Base-by-base conservation (phyloP, 2,329 filamentous ascomycete genomes). In the Ophiostoma pallidulum region DNA sequence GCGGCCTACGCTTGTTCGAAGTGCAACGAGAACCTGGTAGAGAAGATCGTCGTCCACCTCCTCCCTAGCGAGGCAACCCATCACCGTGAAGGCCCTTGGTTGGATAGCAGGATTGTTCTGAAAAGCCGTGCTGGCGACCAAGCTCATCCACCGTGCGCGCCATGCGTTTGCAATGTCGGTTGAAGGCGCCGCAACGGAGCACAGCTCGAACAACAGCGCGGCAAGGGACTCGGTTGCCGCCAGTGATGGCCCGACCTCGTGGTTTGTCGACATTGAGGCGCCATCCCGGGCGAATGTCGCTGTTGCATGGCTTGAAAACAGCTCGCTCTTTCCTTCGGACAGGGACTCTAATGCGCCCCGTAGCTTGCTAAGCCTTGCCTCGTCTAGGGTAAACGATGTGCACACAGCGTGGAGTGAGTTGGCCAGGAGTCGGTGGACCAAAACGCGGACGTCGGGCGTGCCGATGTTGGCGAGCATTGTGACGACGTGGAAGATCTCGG, bases 41-140 rank as follows among this genome's bases (percentile, higher is more conserved):
- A 85, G 69, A 4, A 85, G 67, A 58, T 85, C 81, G 53, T 85
- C 81, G 46, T 85, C 81, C 2, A 85, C 80, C 59, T 84, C 80
- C 57, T 84, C 80, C n/a, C 79, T 71, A 20, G 81, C 80, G 9
- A 85, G 64, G 55, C 80, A 84, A 13, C 81, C 81, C 80, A 85
- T 84, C 35, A 84, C 80, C 2, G 79, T 75, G 56, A 85, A 85
- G 2, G 81, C 81, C 18, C 78, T 69, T 6, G 81, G 80, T 54
- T 85, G 81, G 48, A 85, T 81, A 2, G 81, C 80, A 8, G 80
- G 81, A 57, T 85, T 85, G 58, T 80, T 84, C 58, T 85, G 81
- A 59, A 85, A 85, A 0, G 81, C 81, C 9, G 80, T 85, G 58
- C 81, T 85, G 14, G 81, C 80, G 33, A 85, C 80, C 19, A 85